These are phyloP conservation scores for Cymodocea nodosa DNA, from an alignment of 116 monocot genomes.

Conservation along the genomic window DNA sequence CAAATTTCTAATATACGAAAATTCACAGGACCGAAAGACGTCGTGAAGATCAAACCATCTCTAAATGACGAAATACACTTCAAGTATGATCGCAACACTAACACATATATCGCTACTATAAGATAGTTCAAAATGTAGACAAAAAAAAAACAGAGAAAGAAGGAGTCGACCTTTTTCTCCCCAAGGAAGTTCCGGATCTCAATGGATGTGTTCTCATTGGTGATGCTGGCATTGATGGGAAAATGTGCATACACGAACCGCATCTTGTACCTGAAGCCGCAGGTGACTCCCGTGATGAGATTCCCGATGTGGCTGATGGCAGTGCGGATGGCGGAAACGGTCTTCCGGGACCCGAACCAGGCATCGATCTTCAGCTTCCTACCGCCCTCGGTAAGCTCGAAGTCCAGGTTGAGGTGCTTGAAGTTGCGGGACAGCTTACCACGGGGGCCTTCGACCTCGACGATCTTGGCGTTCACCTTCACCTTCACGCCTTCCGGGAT, in stretches of 20 bases:
- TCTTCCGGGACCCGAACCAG: conserved; percentile 43
- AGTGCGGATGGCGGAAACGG: conserved; percentile 43
- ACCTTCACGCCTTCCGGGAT: conserved; percentile 30
- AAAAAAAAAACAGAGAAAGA: neutral
- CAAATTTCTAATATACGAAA: neutral
- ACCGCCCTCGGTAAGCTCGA: conserved; percentile 27
- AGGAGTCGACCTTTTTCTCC: conserved; percentile 40
- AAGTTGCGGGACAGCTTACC: conserved; percentile 44
- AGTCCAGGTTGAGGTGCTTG: conserved; percentile 45
- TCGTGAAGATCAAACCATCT: neutral
- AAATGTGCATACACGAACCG: conserved; percentile 51
- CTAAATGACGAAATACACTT: neutral
- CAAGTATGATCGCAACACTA: neutral
- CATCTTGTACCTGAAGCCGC: conserved; percentile 55
- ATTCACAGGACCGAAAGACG: neutral
- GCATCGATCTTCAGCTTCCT: conserved; percentile 47
- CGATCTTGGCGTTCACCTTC: conserved; percentile 27
- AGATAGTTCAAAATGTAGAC: neutral
- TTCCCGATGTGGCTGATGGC: conserved; percentile 51
- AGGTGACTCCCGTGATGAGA: conserved; percentile 43
- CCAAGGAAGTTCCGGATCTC: conserved; percentile 69
- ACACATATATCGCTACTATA: neutral
- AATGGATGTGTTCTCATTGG: conserved; percentile 22
- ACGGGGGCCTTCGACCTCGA: conserved; percentile 33
- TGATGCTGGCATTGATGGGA: conserved; percentile 52